These are phyloP conservation scores for Zygnema circumcarinatum DNA, from an alignment of 139 green algal species.

Conservation along the genomic window DNA sequence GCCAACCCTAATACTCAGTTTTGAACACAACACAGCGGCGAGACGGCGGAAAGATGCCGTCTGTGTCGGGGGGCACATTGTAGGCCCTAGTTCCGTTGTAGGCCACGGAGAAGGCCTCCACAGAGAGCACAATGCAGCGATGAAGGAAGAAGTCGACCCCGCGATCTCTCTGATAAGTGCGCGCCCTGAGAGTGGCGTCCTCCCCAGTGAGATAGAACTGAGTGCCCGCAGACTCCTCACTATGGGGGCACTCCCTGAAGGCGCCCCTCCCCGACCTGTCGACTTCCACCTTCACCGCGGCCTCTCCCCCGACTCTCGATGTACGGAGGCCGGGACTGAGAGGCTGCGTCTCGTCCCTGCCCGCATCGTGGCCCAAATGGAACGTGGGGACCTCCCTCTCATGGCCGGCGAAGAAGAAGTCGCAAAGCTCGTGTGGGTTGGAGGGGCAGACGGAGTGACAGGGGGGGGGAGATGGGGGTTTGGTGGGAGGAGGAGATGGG, in stretches of 20 bases:
- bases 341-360: neutral
- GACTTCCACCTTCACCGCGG: neutral
- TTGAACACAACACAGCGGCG: neutral
- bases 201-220: neutral
- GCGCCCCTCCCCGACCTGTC: neutral
- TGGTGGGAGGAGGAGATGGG: slow-evolving; percentile 28
- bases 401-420: slow-evolving; percentile 24
- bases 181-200: neutral
- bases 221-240: neutral
- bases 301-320: neutral
- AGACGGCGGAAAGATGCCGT: neutral
- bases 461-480: slow-evolving; percentile 15
- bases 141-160: neutral
- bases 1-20: neutral
- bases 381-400: neutral
- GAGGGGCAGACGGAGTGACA: slow-evolving; percentile 18
- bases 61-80: neutral
- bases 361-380: neutral
- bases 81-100: neutral
- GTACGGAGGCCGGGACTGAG: neutral
- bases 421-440: neutral
- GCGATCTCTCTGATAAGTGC: neutral
- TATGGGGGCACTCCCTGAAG: neutral
- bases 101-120: neutral
- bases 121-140: neutral